Percentiles rank a stretch among this genome's conserved stretches.
Conservation (phyloP, 345 rosid genomes). For the Populus tremula region DNA sequence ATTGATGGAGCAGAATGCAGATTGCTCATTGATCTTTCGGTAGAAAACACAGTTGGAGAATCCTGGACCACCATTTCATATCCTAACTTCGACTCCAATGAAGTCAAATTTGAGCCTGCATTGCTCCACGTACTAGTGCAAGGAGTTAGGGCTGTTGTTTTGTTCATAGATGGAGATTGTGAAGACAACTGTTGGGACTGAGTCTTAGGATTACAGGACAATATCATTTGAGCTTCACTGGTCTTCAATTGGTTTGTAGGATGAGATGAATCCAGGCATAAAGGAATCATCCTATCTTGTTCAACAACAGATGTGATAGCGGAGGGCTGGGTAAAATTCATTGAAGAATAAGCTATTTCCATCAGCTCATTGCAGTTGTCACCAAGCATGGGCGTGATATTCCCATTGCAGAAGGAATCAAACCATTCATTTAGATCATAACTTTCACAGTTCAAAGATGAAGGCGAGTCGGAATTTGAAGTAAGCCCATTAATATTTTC, state of each 20-base stretch:
- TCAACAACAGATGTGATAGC: constrained; percentile 14
- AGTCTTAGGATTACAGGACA: neutral
- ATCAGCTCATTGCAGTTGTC: constrained; percentile 41
- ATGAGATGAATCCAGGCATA: constrained; percentile 12
- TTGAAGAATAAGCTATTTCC: constrained; percentile 34
- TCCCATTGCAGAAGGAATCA: constrained; percentile 48
- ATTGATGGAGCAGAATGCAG: constrained; percentile 12
- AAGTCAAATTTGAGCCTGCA: constrained; percentile 45
- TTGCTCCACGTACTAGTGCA: constrained; percentile 40
- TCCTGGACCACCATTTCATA: constrained; percentile 16
- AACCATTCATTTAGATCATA: constrained; percentile 52
- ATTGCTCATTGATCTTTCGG: constrained; percentile 14
- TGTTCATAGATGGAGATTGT: constrained; percentile 16
- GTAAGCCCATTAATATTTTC: constrained; percentile 24
- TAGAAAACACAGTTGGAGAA: neutral
- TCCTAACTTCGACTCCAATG: constrained; percentile 28
- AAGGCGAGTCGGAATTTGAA: constrained; percentile 20
- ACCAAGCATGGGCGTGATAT: constrained; percentile 37
- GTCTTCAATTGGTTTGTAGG: neutral
- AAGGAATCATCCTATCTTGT: constrained; percentile 17
- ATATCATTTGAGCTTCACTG: constrained; percentile 17
- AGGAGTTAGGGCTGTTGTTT: constrained; percentile 23
- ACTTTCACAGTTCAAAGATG: constrained; percentile 39
- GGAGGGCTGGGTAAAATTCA: constrained; percentile 23
- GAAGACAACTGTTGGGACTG: constrained; percentile 13